Evolutionary conservation across 1,284 basidiomycete genomes (phyloP), one percentile per base, ranked within the genome.

Genomic region (Lentinus polychrous): DNA sequence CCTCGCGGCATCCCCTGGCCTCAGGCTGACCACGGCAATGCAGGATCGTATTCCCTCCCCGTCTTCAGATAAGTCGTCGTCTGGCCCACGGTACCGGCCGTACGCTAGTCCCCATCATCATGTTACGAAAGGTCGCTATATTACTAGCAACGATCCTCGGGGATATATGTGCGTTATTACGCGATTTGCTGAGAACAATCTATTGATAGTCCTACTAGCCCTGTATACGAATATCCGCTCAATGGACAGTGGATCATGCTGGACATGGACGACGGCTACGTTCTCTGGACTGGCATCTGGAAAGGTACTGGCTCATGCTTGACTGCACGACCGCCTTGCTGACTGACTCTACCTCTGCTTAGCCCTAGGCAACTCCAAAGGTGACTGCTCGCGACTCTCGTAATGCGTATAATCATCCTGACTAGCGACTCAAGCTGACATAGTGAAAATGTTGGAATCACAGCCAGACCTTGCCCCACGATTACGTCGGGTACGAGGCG

Each of bases 171-270:
- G 48, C 55, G 67, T 75, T 7, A 46, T 37, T 18, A 18, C 14
- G n/a, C 14, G 12, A 37, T 1, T 7, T 43, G 39, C 14, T 23
- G 17, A n/a, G 15, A 17, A 15, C 10, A 20, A 14, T 51, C 27
- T 17, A 23, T 44, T 36, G 40, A 14, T 35, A 52, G 55, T 23
- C 57, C 51, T 50, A 43, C 3, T 57, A 90, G 86, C 52, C 87
- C 88, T 11, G 88, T 91, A 8, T 91, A 88, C 59, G 88, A 91
- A 64, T 91, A 91, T 58, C 88, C 87, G 2, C 71, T 91, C 49
- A 89, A 90, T 55, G 85, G 83, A 12, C 88, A 91, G 62, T 91
- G 88, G 86, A 89, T 91, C 59, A 91, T 91, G 88, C 88, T 91
- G 79, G 89, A 91, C 69, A 86, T 87, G 63, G 89, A 91, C 63